These are phyloP conservation scores for Leccinum barrowsii DNA, from an alignment of 768 basidiomycete species.

Conservation along the genomic window DNA sequence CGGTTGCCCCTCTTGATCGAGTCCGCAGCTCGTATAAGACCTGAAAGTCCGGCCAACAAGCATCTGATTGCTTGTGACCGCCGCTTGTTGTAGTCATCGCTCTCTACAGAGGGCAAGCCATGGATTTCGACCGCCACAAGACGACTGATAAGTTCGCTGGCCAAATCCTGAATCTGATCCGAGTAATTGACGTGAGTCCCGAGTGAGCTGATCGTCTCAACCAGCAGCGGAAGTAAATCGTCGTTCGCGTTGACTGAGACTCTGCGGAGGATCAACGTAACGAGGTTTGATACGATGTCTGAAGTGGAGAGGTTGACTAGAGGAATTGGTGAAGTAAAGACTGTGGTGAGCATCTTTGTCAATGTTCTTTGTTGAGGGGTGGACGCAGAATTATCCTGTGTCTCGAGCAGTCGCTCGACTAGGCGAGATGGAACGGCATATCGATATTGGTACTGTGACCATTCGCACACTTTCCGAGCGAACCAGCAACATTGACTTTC, in stretches of 20 bases:
- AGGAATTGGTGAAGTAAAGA: slow-evolving; percentile 79
- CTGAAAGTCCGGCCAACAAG: slow-evolving; percentile 65
- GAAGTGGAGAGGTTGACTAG: slow-evolving; percentile 89
- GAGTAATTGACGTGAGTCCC: slow-evolving; percentile 93
- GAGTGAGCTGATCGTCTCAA: slow-evolving; percentile 77
- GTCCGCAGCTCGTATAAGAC: slow-evolving; percentile 65
- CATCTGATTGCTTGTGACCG: slow-evolving; percentile 67
- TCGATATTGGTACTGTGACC: slow-evolving; percentile 91
- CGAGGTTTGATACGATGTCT: slow-evolving; percentile 78
- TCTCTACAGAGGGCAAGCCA: slow-evolving; percentile 45
- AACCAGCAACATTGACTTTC: slow-evolving; percentile 80
- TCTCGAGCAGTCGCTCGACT: slow-evolving; percentile 69
- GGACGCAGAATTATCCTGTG: slow-evolving; percentile 49
- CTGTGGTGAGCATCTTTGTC: slow-evolving; percentile 74
- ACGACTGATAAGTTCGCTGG: slow-evolving; percentile 76
- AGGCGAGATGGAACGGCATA: slow-evolving; percentile 84
- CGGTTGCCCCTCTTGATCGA: slow-evolving; percentile 26
- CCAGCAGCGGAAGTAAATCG: slow-evolving; percentile 58
- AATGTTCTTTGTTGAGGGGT: slow-evolving; percentile 57
- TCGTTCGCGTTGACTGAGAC: slow-evolving; percentile 61
- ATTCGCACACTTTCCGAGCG: slow-evolving; percentile 71
- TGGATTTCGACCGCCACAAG: slow-evolving; percentile 68
- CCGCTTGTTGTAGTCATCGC: slow-evolving; percentile 36
- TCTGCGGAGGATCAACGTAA: slow-evolving; percentile 69
- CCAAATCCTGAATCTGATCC: slow-evolving; percentile 92